Base-by-base conservation (phyloP, 2,329 filamentous ascomycete species). In the Colletotrichum graminicola region DNA sequence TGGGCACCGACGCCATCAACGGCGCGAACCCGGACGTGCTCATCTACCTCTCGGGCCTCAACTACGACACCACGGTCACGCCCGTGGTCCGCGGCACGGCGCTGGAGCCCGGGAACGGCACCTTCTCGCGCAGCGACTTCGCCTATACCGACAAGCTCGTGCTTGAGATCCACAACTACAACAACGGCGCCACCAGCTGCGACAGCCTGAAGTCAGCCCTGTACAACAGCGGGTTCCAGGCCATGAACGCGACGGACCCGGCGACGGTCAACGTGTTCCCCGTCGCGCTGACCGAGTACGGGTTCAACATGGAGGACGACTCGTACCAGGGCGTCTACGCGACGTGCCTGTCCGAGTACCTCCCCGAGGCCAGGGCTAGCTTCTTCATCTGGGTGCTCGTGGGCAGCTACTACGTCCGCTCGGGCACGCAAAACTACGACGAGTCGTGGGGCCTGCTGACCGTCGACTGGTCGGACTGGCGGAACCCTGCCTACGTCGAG, bases 91-190 rank as follows among this genome's bases (percentile, higher is more conserved):
- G 80, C 2, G 86, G 85, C 11, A 82, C 81, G 0, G 82, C 84
- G 3, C 80, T 90, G 7, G 82, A 83, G 11, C 85, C 86, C 0
- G 82, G 85, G 21, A 84, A 79, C 18, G 78, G 67, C 21, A 82
- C 73, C 4, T 90, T 88, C 75, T 79, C 75, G 63, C 76, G 80
- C 4, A 75, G 75, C 18, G 84, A 87, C 75, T 90, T 89, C 74
- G 84, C 82, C 1, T 88, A 85, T 76, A 79, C 79, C 1, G 78
- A 88, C 75, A 90, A 90, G 79, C 81, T 90, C 0, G 88, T 89
- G 10, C 82, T 90, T 2, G 89, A 91, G 77, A 80, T 90, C 12
- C 89, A 91, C 82, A 90, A 89, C 79, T 91, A 91, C 77, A 81
- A 88, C 71, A 88, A 83, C 74, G 76, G 77, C n/a, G 83, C 84